phyloP scores from a whole-genome alignment of 2,329 filamentous ascomycete genomes.

The Neurospora sp. region DNA sequence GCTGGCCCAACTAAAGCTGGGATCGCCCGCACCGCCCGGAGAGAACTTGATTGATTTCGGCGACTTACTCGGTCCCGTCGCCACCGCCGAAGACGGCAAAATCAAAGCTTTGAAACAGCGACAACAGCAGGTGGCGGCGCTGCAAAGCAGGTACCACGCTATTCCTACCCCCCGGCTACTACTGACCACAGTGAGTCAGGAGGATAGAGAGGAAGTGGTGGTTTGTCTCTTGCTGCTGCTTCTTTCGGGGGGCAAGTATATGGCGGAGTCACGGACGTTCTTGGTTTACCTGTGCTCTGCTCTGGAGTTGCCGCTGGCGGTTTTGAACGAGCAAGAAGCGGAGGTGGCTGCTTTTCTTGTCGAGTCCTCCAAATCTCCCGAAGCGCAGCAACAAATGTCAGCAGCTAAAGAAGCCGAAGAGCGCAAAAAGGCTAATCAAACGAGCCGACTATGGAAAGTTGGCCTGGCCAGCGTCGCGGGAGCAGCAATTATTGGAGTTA shows the following conservation, averaged over 20 bases:
- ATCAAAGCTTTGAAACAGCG: constrained; percentile 12
- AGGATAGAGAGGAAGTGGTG: constrained; percentile 53
- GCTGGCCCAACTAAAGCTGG: constrained; percentile 27
- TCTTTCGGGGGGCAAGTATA: constrained; percentile 64
- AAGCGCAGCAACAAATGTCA: constrained; percentile 40
- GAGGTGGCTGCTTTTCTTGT: constrained; percentile 69
- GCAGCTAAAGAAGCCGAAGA: constrained; percentile 70
- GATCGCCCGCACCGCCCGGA: constrained; percentile 26
- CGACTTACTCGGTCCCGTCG: constrained; percentile 8
- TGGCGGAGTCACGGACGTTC: constrained; percentile 61
- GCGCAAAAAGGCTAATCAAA: constrained; percentile 60
- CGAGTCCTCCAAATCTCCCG: constrained; percentile 24
- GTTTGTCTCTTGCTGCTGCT: constrained; percentile 63
- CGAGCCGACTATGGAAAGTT: constrained; percentile 76
- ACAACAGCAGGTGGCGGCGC: constrained; percentile 30
- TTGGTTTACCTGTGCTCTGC: constrained; percentile 59
- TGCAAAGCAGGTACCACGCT: constrained; percentile 44
- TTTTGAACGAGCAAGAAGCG: constrained; percentile 60
- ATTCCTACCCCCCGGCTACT: constrained; percentile 44
- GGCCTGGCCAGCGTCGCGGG: constrained; percentile 82
- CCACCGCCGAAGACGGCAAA: not conserved
- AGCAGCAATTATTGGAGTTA: constrained; percentile 82
- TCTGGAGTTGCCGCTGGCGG: constrained; percentile 49
- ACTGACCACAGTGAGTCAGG: constrained; percentile 43
- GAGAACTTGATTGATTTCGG: constrained; percentile 34